Evolutionary conservation across 371 early-diverging fungal species (phyloP).

Genomic region (Syncephalastrum racemosum): DNA sequence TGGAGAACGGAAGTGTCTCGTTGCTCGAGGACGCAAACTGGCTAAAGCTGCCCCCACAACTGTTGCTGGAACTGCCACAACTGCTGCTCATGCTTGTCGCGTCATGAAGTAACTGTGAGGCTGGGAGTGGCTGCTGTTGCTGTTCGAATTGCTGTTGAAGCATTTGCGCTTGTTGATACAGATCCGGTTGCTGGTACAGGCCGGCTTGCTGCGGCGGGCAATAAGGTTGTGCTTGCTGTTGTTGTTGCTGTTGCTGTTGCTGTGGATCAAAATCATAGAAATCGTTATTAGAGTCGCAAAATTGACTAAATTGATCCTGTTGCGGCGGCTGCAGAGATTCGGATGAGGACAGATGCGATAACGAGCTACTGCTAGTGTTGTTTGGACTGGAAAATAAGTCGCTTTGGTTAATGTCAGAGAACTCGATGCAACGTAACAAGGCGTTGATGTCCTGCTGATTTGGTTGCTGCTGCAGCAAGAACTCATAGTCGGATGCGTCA

Average conservation of each 20-base stretch:
- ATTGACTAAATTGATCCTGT: not conserved
- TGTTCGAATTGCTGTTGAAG: conserved; percentile 12
- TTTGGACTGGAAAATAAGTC: too few species aligned
- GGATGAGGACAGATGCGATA: too few species aligned
- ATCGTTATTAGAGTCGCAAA: not conserved
- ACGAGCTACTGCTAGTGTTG: too few species aligned
- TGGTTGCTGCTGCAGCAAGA: too few species aligned
- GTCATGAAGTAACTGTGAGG: not conserved
- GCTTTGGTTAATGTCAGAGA: too few species aligned
- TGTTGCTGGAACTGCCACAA: not conserved
- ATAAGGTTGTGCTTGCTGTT: not conserved
- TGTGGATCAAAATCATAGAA: not conserved
- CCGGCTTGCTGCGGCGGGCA: conserved; percentile 8
- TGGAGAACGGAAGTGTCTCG: conserved; percentile 42
- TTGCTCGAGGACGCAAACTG: not conserved
- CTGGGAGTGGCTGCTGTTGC: conserved; percentile 6
- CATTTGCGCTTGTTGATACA: conserved; percentile 10
- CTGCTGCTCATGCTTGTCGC: conserved; percentile 3
- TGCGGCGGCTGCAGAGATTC: not conserved
- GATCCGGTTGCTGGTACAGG: conserved; percentile 1
- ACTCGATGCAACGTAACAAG: too few species aligned
- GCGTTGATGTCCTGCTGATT: too few species aligned
- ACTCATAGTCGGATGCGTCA: too few species aligned
- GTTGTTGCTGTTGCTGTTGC: conserved; percentile 7
- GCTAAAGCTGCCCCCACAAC: not conserved